Percentiles rank a stretch among this genome's conserved stretches.
These are phyloP conservation scores for Taiwanofungus camphoratus DNA, from an alignment of 1,284 basidiomycete genomes.

Conservation along the genomic window DNA sequence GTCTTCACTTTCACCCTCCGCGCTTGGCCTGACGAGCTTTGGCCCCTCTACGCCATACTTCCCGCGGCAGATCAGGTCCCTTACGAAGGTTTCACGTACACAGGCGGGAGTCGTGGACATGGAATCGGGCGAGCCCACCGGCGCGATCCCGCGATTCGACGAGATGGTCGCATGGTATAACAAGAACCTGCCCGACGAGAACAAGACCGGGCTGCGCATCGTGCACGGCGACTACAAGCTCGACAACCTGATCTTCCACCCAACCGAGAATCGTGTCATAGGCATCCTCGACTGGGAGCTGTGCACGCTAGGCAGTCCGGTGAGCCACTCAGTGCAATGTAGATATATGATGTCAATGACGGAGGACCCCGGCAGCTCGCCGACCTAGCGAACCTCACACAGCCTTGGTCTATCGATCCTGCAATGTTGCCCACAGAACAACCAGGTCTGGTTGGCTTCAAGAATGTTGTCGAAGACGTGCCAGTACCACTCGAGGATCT, in stretches of 20 bases:
- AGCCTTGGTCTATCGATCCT: conserved; percentile 73
- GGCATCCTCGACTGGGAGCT: conserved; percentile 97
- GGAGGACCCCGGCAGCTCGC: conserved; percentile 54
- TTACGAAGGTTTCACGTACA: conserved; percentile 67
- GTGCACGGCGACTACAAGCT: conserved; percentile 98
- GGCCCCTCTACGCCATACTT: conserved; percentile 82
- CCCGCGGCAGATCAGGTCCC: conserved; percentile 86
- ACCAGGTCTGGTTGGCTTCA: conserved; percentile 44
- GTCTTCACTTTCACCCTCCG: conserved; percentile 63
- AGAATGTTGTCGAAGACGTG: conserved; percentile 49
- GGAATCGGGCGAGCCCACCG: conserved; percentile 53
- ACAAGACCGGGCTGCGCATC: conserved; percentile 66
- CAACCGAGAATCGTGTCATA: conserved; percentile 86
- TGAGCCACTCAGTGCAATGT: conserved; percentile 28
- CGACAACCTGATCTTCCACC: conserved; percentile 94
- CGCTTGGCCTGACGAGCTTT: conserved; percentile 72
- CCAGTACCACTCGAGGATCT: conserved; percentile 72
- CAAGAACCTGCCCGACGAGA: conserved; percentile 68
- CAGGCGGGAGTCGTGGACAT: conserved; percentile 68
- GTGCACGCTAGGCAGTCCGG: conserved; percentile 85
- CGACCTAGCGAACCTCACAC: conserved; percentile 88
- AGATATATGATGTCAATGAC: background rate
- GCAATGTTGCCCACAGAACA: conserved; percentile 19
- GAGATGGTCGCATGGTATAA: conserved; percentile 78
- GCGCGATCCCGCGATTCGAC: conserved; percentile 67